Conservation (phyloP, 129 eudicot genomes). For the Flaveria trinervia region DNA sequence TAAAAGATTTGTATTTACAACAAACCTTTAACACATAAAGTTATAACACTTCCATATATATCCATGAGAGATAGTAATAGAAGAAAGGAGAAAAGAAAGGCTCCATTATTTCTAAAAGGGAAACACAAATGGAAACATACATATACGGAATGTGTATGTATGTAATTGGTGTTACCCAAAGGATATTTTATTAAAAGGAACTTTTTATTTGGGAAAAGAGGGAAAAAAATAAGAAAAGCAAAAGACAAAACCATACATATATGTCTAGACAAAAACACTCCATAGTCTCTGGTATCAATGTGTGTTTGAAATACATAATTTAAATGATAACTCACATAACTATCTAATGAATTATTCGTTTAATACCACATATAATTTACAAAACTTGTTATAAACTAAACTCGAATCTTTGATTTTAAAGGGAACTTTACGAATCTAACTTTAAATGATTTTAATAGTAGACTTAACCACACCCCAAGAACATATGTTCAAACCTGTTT, state of each 20-base stretch:
- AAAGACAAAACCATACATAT: slow-evolving; percentile 40
- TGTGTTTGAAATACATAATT: too few relatives aligned
- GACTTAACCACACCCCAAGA: too few relatives aligned
- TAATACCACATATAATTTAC: too few relatives aligned
- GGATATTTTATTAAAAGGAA: slow-evolving; percentile 44
- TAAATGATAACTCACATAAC: too few relatives aligned
- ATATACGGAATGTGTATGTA: slow-evolving; percentile 24
- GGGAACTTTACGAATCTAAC: too few relatives aligned
- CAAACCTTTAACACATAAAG: slow-evolving; percentile 36
- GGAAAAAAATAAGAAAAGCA: slow-evolving; percentile 27
- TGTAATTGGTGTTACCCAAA: slow-evolving; percentile 35
- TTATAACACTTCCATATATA: slow-evolving; percentile 44
- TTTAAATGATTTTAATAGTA: too few relatives aligned
- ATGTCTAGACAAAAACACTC: not conserved
- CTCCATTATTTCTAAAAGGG: slow-evolving; percentile 33
- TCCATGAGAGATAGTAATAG: slow-evolving; percentile 3
- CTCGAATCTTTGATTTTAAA: too few relatives aligned
- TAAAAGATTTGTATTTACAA: slow-evolving; percentile 29
- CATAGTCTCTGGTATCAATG: too few relatives aligned
- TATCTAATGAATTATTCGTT: too few relatives aligned
- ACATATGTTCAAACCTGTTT: too few relatives aligned
- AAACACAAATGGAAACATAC: slow-evolving; percentile 12
- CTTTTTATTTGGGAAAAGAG: slow-evolving; percentile 42
- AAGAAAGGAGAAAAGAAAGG: slow-evolving; percentile 26
- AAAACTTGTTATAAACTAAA: too few relatives aligned